Evolutionary conservation across 2,329 filamentous ascomycete genomes (phyloP).

Genomic region (Metarhizium brunneum): DNA sequence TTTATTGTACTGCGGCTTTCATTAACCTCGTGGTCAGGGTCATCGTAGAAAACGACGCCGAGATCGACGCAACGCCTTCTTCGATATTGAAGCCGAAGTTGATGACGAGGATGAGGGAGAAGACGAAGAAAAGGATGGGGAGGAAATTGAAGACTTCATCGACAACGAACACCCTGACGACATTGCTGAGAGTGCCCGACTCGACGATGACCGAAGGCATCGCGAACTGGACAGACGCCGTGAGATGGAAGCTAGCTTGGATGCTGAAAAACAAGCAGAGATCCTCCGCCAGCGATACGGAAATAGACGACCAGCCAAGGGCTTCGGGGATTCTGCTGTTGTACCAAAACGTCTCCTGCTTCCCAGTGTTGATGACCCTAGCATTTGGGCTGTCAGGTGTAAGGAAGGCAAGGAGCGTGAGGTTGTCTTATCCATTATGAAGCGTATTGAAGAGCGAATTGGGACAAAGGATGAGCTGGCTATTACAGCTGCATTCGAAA

Average conservation of each 20-base stretch:
- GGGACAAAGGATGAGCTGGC: conserved; percentile 71
- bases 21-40: conserved; percentile 27
- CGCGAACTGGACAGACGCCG: conserved; percentile 88
- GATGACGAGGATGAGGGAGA: conserved; percentile 86
- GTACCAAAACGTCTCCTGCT: conserved; percentile 80
- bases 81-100: conserved; percentile 97
- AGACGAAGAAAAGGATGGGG: conserved; percentile 82
- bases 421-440: conserved; percentile 79
- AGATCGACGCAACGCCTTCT: conserved; percentile 72
- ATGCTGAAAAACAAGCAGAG: conserved; percentile 88
- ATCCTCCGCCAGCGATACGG: conserved; percentile 83
- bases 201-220: conserved; percentile 86
- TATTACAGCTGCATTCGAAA: conserved; percentile 88
- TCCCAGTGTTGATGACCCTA: conserved; percentile 88
- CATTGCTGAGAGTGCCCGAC: conserved; percentile 66
- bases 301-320: conserved; percentile 57
- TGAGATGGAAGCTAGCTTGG: conserved; percentile 77
- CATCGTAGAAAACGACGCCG: conserved; percentile 75
- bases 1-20: not conserved
- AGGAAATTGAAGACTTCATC: conserved; percentile 75
- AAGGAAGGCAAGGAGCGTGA: conserved; percentile 95
- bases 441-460: conserved; percentile 72
- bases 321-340: conserved; percentile 60
- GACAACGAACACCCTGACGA: conserved; percentile 89
- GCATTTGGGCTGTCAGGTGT: conserved; percentile 89